These are phyloP conservation scores for Oidium heveae DNA, from an alignment of 2,329 filamentous ascomycete genomes.

Conservation along the genomic window DNA sequence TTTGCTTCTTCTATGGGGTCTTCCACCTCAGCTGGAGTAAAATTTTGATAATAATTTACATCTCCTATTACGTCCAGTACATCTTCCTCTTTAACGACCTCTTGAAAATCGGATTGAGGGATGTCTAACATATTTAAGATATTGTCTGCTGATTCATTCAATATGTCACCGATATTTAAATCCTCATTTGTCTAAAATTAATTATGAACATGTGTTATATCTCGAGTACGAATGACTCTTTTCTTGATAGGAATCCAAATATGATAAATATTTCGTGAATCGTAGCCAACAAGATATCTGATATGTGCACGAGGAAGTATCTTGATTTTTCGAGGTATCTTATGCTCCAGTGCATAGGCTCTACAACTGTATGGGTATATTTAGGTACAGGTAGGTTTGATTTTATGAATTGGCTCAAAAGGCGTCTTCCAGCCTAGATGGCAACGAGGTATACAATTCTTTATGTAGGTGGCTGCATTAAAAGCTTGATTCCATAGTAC, in stretches of 20 bases:
- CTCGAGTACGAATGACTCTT: not conserved
- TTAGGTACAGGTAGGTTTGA: not conserved
- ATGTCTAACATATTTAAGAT: not conserved
- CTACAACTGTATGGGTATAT: not conserved
- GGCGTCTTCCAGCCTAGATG: not conserved
- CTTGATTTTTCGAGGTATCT: not conserved
- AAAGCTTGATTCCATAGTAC: not conserved
- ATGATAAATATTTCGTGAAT: not conserved
- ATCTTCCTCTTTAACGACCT: not conserved
- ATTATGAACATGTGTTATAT: not conserved
- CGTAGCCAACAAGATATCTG: not conserved
- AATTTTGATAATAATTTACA: not conserved
- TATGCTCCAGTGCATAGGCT: not conserved
- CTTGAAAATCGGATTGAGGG: not conserved
- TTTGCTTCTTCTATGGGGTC: no score
- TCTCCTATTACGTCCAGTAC: not conserved
- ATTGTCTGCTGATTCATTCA: not conserved
- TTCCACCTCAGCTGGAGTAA: no score
- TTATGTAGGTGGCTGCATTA: not conserved
- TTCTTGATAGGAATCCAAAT: not conserved
- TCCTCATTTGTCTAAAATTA: not conserved
- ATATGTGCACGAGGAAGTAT: not conserved
- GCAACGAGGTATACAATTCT: not conserved
- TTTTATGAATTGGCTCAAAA: not conserved
- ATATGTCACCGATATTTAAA: not conserved